These are phyloP conservation scores for Oryza brachyantha DNA, from an alignment of 176 grass and related monocot genomes.

Conservation along the genomic window DNA sequence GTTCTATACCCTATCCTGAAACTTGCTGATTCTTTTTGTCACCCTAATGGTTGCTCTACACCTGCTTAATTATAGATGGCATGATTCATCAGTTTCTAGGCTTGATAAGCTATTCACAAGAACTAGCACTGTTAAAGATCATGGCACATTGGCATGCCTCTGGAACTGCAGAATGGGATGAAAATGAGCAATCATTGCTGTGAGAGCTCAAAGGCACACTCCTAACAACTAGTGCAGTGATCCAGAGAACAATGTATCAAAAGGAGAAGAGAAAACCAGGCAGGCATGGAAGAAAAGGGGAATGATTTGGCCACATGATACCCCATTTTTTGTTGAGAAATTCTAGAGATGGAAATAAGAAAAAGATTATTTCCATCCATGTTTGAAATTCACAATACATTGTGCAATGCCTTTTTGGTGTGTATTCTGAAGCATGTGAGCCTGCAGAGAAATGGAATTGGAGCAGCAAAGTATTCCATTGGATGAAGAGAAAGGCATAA, in stretches of 20 bases:
- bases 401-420: constrained; percentile 10
- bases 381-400: constrained; percentile 21
- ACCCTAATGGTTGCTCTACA: neutral
- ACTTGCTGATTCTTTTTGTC: neutral
- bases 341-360: neutral
- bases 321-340: neutral
- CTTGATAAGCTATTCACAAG: neutral
- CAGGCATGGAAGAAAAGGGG: neutral
- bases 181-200: constrained; percentile 32
- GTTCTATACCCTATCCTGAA: neutral
- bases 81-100: neutral
- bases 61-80: neutral
- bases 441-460: constrained; percentile 22
- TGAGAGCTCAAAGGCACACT: constrained; percentile 2
- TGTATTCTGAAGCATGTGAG: neutral
- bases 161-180: neutral
- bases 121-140: neutral
- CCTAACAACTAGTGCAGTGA: neutral
- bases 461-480: constrained; percentile 26
- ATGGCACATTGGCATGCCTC: neutral
- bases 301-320: constrained; percentile 19
- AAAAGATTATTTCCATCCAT: neutral
- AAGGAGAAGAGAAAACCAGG: neutral
- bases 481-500: constrained; percentile 48
- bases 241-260: neutral